A percentile compares a stretch with the other conserved stretches of the same genome.
These are phyloP conservation scores for Eleusine indica DNA, from an alignment of 176 grass and related monocot genomes.

Conservation along the genomic window DNA sequence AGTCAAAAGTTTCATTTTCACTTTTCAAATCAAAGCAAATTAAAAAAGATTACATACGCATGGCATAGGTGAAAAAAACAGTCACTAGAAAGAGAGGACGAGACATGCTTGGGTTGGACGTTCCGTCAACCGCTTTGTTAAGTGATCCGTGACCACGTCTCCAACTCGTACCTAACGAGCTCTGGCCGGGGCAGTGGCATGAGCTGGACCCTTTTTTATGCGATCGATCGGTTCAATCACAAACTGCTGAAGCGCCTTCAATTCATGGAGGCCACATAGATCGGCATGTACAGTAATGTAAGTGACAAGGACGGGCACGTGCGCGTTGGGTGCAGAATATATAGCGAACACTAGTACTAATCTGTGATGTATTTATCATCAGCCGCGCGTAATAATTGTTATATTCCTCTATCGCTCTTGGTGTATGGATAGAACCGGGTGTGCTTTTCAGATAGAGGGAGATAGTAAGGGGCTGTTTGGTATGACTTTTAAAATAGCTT, in stretches of 20 bases:
- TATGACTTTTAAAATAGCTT: no score
- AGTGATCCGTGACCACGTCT: background rate
- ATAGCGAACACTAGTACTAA: background rate
- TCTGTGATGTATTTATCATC: background rate
- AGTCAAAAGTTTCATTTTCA: no score
- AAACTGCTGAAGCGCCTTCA: background rate
- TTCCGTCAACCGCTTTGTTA: background rate
- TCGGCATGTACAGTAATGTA: background rate
- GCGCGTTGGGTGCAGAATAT: background rate
- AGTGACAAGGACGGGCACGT: constrained; percentile 17
- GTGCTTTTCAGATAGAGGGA: background rate
- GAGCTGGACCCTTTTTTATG: background rate
- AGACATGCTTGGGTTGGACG: constrained; percentile 19
- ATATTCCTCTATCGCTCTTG: background rate
- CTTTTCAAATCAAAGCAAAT: no score
- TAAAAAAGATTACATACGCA: no score
- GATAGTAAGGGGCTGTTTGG: no score
- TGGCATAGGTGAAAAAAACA: background rate
- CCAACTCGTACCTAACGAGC: background rate
- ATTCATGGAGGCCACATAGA: background rate
- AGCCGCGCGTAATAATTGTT: background rate
- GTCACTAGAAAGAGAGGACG: no score
- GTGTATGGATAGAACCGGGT: background rate
- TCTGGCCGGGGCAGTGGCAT: background rate
- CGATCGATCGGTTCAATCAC: background rate